Percentiles rank a stretch among this genome's conserved stretches.
Evolutionary conservation across 164 flowering plant species (phyloP).

Genomic region (Cinnamomum chago): DNA sequence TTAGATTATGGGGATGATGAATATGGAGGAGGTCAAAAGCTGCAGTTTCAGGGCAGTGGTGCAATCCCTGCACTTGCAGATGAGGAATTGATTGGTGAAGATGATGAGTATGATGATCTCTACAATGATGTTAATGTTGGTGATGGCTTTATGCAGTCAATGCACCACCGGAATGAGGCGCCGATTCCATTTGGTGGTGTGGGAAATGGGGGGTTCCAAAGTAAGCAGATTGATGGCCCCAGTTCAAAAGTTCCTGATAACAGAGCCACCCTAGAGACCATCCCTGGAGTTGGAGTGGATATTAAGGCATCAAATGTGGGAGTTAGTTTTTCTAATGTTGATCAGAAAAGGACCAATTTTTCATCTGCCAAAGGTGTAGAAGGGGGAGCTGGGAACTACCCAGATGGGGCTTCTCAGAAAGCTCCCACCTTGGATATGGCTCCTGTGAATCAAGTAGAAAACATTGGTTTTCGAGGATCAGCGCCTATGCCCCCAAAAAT

Average conservation of each 20-base stretch:
- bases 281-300: constrained; percentile 37
- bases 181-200: constrained; percentile 26
- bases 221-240: constrained; percentile 29
- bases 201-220: constrained; percentile 35
- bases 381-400: constrained; percentile 22
- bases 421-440: constrained; percentile 27
- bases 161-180: constrained; percentile 31
- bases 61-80: constrained; percentile 74
- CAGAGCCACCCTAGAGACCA: constrained; percentile 25
- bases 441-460: constrained; percentile 34
- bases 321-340: constrained; percentile 18
- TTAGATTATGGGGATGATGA: constrained; percentile 76
- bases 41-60: constrained; percentile 69
- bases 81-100: constrained; percentile 63
- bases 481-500: constrained; percentile 22
- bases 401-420: constrained; percentile 32
- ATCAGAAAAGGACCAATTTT: constrained; percentile 30
- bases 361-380: constrained; percentile 24
- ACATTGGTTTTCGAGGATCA: constrained; percentile 45
- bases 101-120: constrained; percentile 69
- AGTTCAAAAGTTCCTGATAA: constrained; percentile 32
- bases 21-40: constrained; percentile 53
- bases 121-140: constrained; percentile 74
- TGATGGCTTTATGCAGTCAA: constrained; percentile 49
- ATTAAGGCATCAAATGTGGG: constrained; percentile 32